A percentile compares a stretch with the other conserved stretches of the same genome.
Evolutionary conservation across 2,329 filamentous ascomycete species (phyloP).

Genomic region (Phaeophleospora eucalypticola): DNA sequence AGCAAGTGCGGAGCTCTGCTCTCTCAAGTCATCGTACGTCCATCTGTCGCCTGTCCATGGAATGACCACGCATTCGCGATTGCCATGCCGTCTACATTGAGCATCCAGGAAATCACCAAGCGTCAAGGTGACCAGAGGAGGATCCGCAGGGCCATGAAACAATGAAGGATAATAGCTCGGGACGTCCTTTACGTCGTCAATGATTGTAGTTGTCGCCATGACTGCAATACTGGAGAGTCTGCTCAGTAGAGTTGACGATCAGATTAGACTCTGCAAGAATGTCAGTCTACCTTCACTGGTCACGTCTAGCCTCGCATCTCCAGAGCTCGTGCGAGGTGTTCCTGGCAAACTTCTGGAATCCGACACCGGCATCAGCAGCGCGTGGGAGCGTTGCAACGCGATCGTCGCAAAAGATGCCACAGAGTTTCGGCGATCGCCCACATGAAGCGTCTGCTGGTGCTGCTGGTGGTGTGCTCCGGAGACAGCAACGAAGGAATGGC

Average conservation of each 20-base stretch:
- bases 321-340: background rate
- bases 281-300: background rate
- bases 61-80: conserved; percentile 65
- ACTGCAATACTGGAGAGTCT: background rate
- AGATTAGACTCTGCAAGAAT: conserved; percentile 2
- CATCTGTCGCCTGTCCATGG: conserved; percentile 73
- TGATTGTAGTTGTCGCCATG: conserved; percentile 13
- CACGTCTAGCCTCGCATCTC: background rate
- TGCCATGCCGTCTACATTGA: conserved; percentile 62
- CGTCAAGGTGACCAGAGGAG: conserved; percentile 66
- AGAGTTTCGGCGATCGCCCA: background rate
- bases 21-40: conserved; percentile 51
- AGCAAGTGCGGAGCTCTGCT: conserved; percentile 38
- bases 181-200: conserved; percentile 10
- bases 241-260: no score
- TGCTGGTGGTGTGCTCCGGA: background rate
- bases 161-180: conserved; percentile 44
- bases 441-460: no score
- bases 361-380: background rate
- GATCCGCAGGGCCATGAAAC: conserved; percentile 64
- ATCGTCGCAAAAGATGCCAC: background rate
- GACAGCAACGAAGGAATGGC: background rate
- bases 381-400: background rate
- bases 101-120: conserved; percentile 68
- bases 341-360: background rate